Percentiles rank a stretch among this genome's conserved stretches.
phyloP scores from a whole-genome alignment of 352 stramenopile species.

The Halophytophthora batemanensis region DNA sequence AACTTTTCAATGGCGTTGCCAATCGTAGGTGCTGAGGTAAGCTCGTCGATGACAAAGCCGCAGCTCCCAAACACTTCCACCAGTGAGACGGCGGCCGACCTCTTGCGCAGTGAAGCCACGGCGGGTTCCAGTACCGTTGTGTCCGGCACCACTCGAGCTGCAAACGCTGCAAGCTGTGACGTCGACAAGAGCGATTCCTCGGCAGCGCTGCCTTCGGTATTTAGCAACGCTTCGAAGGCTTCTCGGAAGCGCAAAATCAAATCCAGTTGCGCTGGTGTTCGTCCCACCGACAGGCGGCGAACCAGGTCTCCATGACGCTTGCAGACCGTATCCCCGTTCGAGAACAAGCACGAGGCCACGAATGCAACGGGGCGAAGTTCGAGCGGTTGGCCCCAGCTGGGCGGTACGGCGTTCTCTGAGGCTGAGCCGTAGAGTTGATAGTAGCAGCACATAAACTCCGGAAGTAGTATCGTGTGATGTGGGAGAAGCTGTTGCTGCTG shows the following conservation, averaged over 20 bases:
- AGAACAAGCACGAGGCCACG: slow-evolving; percentile 64
- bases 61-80: slow-evolving; percentile 59
- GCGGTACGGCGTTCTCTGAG: slow-evolving; percentile 7
- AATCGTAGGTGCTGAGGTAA: slow-evolving; percentile 50
- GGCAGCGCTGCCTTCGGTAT: slow-evolving; percentile 8
- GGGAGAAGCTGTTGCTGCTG: slow-evolving; percentile 45
- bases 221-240: slow-evolving; percentile 45
- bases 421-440: slow-evolving; percentile 60
- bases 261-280: slow-evolving; percentile 52
- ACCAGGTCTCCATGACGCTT: slow-evolving; percentile 56
- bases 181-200: slow-evolving; percentile 28
- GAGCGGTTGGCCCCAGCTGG: slow-evolving; percentile 19
- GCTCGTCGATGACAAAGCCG: slow-evolving; percentile 67
- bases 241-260: slow-evolving; percentile 64
- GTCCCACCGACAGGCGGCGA: slow-evolving; percentile 47
- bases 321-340: slow-evolving; percentile 51
- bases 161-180: slow-evolving; percentile 44
- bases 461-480: slow-evolving; percentile 48
- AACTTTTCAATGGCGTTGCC: slow-evolving; percentile 55
- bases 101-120: slow-evolving; percentile 37
- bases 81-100: slow-evolving; percentile 47
- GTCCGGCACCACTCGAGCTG: slow-evolving; percentile 37
- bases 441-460: slow-evolving; percentile 68
- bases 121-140: slow-evolving; percentile 36
- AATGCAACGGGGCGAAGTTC: slow-evolving; percentile 58